Evolutionary conservation across 2,329 filamentous ascomycete species (phyloP).

Genomic region (Exserohilum turcica): DNA sequence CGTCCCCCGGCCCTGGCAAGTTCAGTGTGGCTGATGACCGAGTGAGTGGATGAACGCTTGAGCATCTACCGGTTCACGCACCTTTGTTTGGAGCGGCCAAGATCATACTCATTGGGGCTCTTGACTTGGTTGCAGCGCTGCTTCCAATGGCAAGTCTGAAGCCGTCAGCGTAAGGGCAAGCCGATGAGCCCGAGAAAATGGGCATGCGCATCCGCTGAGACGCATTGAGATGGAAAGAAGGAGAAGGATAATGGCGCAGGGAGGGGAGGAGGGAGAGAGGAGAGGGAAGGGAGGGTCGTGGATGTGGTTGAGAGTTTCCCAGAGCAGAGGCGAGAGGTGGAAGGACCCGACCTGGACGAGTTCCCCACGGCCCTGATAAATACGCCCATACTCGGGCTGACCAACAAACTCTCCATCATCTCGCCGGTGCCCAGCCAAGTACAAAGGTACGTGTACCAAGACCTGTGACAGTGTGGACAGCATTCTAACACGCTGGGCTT

Average conservation of each 20-base stretch:
- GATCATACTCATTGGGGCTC: neutral
- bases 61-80: neutral
- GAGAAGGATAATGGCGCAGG: neutral
- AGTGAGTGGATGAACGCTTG: neutral
- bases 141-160: neutral
- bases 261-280: neutral
- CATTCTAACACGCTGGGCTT: neutral
- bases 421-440: neutral
- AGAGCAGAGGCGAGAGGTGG: neutral
- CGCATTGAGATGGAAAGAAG: neutral
- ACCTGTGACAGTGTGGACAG: neutral
- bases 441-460: neutral
- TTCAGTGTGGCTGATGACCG: neutral
- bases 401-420: too few species aligned
- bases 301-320: too few species aligned
- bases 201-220: neutral
- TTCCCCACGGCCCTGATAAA: neutral
- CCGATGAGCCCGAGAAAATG: neutral
- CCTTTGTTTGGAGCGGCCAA: neutral
- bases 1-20: neutral
- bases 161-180: neutral
- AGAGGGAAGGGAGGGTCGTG: too few species aligned
- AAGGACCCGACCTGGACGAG: neutral
- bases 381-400: neutral
- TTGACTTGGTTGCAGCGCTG: neutral